Base-by-base conservation (phyloP, 1,139 yeast species). In the Kurtzmaniella quercitrusa region DNA sequence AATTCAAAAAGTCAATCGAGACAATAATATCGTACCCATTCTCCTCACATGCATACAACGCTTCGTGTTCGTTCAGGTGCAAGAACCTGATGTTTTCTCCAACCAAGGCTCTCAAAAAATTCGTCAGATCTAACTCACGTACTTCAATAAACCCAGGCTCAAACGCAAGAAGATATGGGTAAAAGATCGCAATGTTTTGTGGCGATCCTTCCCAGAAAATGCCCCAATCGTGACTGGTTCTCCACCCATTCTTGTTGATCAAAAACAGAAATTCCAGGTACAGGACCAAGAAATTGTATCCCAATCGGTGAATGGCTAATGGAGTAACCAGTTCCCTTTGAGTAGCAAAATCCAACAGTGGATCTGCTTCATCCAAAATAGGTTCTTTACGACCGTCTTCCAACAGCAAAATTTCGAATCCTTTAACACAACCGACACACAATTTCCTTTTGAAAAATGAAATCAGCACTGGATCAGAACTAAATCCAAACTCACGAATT, bases 191-290 rank as follows among this genome's bases (percentile, higher is more conserved):
- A 61, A 93, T 88, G 48, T 84, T 84, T 56, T 86, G 95, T 3
- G 98, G 98, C 41, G 82, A 78, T 36, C 98, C 97, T 65, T 93
- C 98, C 98, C 98, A 93, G 59, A 86, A 84, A 43, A 93, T 84
- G 52, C 91, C 84, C 94, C 96, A 91, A 42, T 88, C 93, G 40
- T 93, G 91, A 50, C 93, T 81, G 20, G 95, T 84, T 56, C 97
- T 78, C 98, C 98, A 93, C 26, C 98, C 98, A 60, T 91, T 91
- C 46, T 88, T 77, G 56, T 93, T 91, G 52, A 93, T 95, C 64
- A 87, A 88, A 63, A 93, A 93, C 40, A 96, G 93, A 61, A 93
- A 91, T 58, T 89, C 96, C 3, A 95, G 81, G 59, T 89, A 93
- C 60, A 91, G 84, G 47, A 93, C 74, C 55, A 93, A 67, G 59